Conservation (phyloP, 2,329 filamentous ascomycete species). For the Colletotrichum abscissum region DNA sequence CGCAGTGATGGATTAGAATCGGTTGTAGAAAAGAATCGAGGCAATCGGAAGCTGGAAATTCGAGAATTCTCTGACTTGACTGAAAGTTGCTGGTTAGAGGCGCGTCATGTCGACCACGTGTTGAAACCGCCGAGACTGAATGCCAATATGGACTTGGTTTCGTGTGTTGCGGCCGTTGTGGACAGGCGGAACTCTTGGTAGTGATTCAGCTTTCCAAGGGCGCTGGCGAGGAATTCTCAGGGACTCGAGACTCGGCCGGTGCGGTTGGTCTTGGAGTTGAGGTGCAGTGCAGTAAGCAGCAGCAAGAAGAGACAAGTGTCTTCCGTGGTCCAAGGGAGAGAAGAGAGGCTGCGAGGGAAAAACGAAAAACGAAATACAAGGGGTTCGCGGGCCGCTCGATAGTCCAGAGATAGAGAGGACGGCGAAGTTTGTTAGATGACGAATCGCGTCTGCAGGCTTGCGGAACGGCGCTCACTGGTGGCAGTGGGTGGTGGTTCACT, state of each 20-base stretch:
- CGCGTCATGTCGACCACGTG: conserved; percentile 19
- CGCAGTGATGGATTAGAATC: background rate
- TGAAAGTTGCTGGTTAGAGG: conserved; percentile 6
- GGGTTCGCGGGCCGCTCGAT: background rate
- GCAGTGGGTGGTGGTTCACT: background rate
- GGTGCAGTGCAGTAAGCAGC: background rate
- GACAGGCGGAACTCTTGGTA: background rate
- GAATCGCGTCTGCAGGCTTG: conserved; percentile 1
- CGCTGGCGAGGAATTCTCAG: conserved; percentile 6
- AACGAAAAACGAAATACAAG: conserved; percentile 2
- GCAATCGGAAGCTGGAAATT: conserved; percentile 2
- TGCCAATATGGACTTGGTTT: conserved; percentile 13
- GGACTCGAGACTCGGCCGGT: background rate
- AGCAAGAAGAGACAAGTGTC: conserved; percentile 13
- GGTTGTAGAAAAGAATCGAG: background rate
- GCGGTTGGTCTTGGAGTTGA: background rate
- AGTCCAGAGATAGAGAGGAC: conserved; percentile 6
- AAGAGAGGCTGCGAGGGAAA: background rate
- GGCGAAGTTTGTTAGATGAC: conserved; percentile 2
- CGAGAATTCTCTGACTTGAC: conserved; percentile 6
- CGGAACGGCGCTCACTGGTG: background rate
- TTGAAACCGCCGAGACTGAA: conserved; percentile 30
- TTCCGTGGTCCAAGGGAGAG: conserved; percentile 6
- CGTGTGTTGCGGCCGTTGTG: conserved; percentile 1
- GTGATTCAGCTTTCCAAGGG: conserved; percentile 7